phyloP scores from a whole-genome alignment of 768 basidiomycete genomes.

The Russula lepida region DNA sequence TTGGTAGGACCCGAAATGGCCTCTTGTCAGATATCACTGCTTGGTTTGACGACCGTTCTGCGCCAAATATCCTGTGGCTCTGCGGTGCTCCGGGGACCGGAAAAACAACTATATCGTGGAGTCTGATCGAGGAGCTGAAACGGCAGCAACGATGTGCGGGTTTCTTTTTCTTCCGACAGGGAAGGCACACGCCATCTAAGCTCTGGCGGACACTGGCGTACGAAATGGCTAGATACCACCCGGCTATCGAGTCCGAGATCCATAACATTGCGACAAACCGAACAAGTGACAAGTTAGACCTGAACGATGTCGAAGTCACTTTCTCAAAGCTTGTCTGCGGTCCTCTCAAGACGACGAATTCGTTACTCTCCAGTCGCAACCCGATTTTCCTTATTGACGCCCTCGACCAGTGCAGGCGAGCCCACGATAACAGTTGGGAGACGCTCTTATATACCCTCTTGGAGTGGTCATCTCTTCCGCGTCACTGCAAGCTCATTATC shows the following conservation, averaged over 20 bases:
- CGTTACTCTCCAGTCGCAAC: neutral
- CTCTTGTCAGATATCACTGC: neutral
- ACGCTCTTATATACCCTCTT: slow-evolving; percentile 1
- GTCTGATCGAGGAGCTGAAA: slow-evolving; percentile 8
- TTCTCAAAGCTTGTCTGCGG: slow-evolving; percentile 1
- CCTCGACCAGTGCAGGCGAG: slow-evolving; percentile 7
- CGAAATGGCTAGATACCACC: slow-evolving; percentile 15
- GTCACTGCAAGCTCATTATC: slow-evolving; percentile 15
- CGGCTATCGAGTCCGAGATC: slow-evolving; percentile 5
- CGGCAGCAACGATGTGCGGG: slow-evolving; percentile 9
- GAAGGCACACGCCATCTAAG: neutral
- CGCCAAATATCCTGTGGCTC: slow-evolving; percentile 16
- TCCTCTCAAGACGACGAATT: neutral
- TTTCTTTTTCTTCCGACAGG: neutral
- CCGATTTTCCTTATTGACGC: slow-evolving; percentile 12
- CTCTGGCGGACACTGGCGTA: slow-evolving; percentile 11
- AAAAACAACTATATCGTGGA: slow-evolving; percentile 13
- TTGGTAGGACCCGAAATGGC: neutral
- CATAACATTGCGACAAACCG: neutral
- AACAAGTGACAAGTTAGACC: neutral
- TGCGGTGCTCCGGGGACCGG: slow-evolving; percentile 16
- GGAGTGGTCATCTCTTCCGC: slow-evolving; percentile 4
- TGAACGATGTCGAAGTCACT: neutral
- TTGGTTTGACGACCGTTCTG: slow-evolving; percentile 4
- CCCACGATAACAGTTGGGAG: neutral